Base-by-base conservation (phyloP, 1,284 basidiomycete genomes). In the Porodaedalea pini region DNA sequence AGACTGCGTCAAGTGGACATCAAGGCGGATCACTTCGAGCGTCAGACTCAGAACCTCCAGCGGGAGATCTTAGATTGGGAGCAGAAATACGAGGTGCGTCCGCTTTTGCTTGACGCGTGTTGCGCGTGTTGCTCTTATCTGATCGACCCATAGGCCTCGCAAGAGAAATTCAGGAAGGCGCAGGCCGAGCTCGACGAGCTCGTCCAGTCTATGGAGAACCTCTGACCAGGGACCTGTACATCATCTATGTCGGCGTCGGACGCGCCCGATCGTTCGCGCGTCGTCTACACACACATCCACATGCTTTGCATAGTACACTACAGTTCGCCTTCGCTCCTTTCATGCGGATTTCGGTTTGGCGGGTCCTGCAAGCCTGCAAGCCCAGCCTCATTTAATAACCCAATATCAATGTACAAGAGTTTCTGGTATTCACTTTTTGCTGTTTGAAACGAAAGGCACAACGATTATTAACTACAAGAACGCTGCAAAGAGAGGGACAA, bases 21-120 rank as follows among this genome's bases (percentile, higher is more conserved):
- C 75, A 98, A 98, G 79, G 95, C 97, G 21, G 97, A 99, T 74
- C 94, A 98, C 79, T 97, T 94, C 73, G 96, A 98, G 76, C 85
- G 95, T 56, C 92, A 97, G 70, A 86, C 98, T 21, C 80, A 86
- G 65, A 84, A 90, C 54, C 78, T 85, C 59, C 95, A 98, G 73
- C 86, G 92, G 71, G 97, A 99, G 74, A 86, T 94, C 60, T 95
- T 98, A 70, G 70, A 75, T 54, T 94, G 90, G 93, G 96, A 98
- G 83, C 83, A 87, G 79, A 98, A 98, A 77, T 92, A 85, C 78
- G 94, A 95, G 77, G 93, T 93, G 68, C 66, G 79, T 66, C 17
- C 21, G 31, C n/a, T 44, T 49, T 31, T 21, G 15, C 54, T 45
- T 50, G 43, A 13, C 43, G 21, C 31, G 51, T 47, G 10, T 58